Evolutionary conservation across 768 basidiomycete species (phyloP), one percentile per base, ranked within the genome.

Genomic region (Agrocybe pediades): DNA sequence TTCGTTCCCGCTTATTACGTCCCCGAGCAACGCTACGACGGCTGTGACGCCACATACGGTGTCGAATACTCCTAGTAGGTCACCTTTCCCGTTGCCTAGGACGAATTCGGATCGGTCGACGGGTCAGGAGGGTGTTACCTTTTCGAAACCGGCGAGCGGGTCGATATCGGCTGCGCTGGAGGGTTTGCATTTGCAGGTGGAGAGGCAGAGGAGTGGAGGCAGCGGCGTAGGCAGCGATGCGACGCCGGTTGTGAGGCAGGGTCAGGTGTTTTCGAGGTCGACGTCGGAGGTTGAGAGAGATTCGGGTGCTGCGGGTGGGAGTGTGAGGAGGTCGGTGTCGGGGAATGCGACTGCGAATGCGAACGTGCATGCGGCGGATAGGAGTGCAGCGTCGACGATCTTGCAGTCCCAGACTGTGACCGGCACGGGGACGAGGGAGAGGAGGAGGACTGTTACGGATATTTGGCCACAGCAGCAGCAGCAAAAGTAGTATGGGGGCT

Each of bases 11-110:
- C 60, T 77, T 7, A 64, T 85, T 29, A 82, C 80, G 2, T 80
- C 81, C 0, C 78, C 82, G 0, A 70, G 67, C 41, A 81, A 76
- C 52, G 74, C 85, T 1, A 89, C 88, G 30, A 90, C 87, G 16
- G 85, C 85, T 15, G 51, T 90, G 11, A 87, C 86, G 1, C 67
- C 81, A 0, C 84, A 86, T 57, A 89, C 85, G 0, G 86, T 84
- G 4, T 81, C 83, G 3, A 79, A 76, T 54, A 68, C 76, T 6
- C 71, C 74, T 25, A 70, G 69, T 53, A 56, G 52, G 19, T 60
- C 71, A 13, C 49, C 67, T 19, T 68, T 69, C 48, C 63, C 70
- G 24, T 42, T 84, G 25, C 62, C 71, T 16, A 74, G 82, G 20
- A 73, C 73, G n/a, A 74, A 79, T 17, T 86, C 85, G 0, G 72